Evolutionary conservation across 768 basidiomycete genomes (phyloP).

Genomic region (Amanita rimosa): DNA sequence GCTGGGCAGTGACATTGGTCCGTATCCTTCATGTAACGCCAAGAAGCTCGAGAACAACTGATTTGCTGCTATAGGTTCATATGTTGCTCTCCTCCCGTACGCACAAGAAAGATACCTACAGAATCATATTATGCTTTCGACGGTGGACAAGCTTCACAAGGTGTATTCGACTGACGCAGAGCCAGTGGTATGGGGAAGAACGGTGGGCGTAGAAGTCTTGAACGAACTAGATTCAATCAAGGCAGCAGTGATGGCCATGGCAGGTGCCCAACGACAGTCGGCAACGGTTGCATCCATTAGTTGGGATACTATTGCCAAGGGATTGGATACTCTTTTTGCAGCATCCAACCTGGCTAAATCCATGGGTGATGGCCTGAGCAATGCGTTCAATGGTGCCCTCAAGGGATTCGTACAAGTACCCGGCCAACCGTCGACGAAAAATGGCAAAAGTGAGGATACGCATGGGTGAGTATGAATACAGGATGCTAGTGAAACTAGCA

Average conservation of each 20-base stretch:
- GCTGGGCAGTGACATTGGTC: constrained; percentile 78
- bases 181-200: constrained; percentile 78
- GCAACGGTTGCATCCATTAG: constrained; percentile 9
- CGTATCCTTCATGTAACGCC: constrained; percentile 12
- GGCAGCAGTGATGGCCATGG: constrained; percentile 71
- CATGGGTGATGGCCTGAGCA: not conserved
- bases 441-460: not conserved
- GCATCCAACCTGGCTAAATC: not conserved
- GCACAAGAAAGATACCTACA: constrained; percentile 70
- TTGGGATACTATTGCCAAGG: constrained; percentile 30
- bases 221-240: constrained; percentile 85
- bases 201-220: constrained; percentile 79
- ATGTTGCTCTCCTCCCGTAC: constrained; percentile 67
- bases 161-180: constrained; percentile 60
- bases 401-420: constrained; percentile 1
- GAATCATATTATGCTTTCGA: constrained; percentile 80
- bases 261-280: constrained; percentile 30
- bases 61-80: constrained; percentile 41
- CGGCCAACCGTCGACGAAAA: not conserved
- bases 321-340: constrained; percentile 31
- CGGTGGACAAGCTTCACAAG: constrained; percentile 85
- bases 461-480: not conserved
- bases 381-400: not conserved
- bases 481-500: no score
- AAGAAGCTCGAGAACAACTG: not conserved